These are phyloP conservation scores for Solanum virginianum DNA, from an alignment of 257 asterid genomes.

Conservation along the genomic window DNA sequence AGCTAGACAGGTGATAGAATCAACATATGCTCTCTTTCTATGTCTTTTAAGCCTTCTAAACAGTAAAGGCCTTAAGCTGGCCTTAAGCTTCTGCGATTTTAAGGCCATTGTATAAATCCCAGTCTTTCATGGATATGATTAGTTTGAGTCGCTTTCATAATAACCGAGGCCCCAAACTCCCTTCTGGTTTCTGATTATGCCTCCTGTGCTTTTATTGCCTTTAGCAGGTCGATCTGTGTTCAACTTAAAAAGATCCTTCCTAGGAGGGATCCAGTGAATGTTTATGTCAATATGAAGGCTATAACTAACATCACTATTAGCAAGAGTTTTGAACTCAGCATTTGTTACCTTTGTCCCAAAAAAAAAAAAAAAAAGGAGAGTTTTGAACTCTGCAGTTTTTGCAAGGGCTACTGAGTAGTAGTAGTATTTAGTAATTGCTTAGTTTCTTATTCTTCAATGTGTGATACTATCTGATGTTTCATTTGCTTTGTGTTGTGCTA, in stretches of 20 bases:
- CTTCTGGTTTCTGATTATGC: neutral
- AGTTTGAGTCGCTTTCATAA: neutral
- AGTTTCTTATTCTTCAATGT: neutral
- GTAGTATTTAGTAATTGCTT: neutral
- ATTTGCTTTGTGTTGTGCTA: neutral
- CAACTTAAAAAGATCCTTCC: neutral
- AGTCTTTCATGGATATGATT: neutral
- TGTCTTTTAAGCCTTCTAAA: too few relatives aligned
- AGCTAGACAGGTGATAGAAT: neutral
- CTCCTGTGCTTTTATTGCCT: neutral
- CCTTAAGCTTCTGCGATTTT: neutral
- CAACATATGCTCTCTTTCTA: neutral
- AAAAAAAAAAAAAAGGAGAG: neutral
- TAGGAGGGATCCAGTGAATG: neutral
- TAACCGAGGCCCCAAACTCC: neutral
- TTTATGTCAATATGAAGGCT: neutral
- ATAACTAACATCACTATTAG: neutral
- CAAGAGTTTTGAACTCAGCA: neutral
- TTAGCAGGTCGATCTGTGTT: neutral
- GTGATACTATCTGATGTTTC: neutral
- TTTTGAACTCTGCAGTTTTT: neutral
- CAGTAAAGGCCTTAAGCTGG: neutral
- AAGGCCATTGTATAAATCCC: neutral
- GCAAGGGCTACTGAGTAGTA: neutral
- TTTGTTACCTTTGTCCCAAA: too few relatives aligned